phyloP scores from a whole-genome alignment of 2,329 filamentous ascomycete species.

The Dryadomyces quercivorus region DNA sequence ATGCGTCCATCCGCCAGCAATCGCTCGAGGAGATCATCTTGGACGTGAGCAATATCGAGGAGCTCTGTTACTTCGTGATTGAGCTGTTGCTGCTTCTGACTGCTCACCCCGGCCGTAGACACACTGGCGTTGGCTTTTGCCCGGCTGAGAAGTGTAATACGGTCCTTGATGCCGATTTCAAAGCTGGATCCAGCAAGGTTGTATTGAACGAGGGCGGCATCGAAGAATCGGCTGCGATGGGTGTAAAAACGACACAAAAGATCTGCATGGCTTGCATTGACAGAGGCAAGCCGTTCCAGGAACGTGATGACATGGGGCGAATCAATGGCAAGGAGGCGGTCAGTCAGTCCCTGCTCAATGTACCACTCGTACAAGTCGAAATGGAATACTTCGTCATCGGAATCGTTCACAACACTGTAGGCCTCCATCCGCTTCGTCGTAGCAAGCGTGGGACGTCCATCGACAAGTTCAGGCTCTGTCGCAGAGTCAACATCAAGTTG shows the following conservation, averaged over 20 bases:
- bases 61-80: slow-evolving; percentile 75
- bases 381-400: slow-evolving; percentile 87
- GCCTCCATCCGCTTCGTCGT: slow-evolving; percentile 76
- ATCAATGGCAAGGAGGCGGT: slow-evolving; percentile 73
- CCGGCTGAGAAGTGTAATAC: slow-evolving; percentile 79
- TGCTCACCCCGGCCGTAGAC: slow-evolving; percentile 60
- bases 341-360: slow-evolving; percentile 68
- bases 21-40: slow-evolving; percentile 78
- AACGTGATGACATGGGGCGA: slow-evolving; percentile 81
- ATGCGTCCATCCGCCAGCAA: slow-evolving; percentile 64
- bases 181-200: slow-evolving; percentile 78
- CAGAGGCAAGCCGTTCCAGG: slow-evolving; percentile 61
- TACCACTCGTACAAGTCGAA: slow-evolving; percentile 99
- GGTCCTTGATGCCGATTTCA: slow-evolving; percentile 62
- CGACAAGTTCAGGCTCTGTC: slow-evolving; percentile 57
- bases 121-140: slow-evolving; percentile 90
- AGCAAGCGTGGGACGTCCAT: slow-evolving; percentile 65
- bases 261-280: slow-evolving; percentile 69
- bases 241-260: slow-evolving; percentile 88
- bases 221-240: slow-evolving; percentile 69
- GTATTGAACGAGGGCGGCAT: slow-evolving; percentile 78
- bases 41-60: slow-evolving; percentile 87
- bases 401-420: slow-evolving; percentile 78
- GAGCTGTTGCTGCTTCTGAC: slow-evolving; percentile 73
- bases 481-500: slow-evolving; percentile 62